Evolutionary conservation across 2,329 filamentous ascomycete genomes (phyloP), one percentile per base, ranked within the genome.

Genomic region (Trichophaea hybrida): DNA sequence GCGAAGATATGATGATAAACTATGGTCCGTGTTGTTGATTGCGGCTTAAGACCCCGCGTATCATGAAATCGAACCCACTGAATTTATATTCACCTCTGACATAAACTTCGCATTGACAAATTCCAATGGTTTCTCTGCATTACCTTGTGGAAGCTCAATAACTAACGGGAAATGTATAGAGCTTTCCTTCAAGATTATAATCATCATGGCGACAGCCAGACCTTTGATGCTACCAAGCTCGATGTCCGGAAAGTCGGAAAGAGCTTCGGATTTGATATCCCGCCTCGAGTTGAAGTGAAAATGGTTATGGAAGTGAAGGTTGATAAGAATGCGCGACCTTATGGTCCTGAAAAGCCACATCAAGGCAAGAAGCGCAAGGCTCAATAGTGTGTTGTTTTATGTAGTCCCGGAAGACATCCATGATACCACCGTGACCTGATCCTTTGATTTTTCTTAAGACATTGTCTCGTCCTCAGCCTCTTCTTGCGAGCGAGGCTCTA

Each of bases 21-120:
- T 63, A 58, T 64, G 61, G 63, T 64, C 63, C 63, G 63, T 64
- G 63, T 63, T 63, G 56, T 63, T 64, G 63, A 64, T 53, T 53
- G 61, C 59, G 63, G 63, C 62, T 59, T 65, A 62, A 65, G 63
- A 65, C 63, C 61, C 61, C 46, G 59, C 59, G 40, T 55, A 32
- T 53, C 50, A 58, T 57, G 61, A 65, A 61, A 61, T 60, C 57
- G 60, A 64, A 59, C 34, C 58, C 61, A 63, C 51, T n/a, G 58
- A 54, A 52, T 51, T 59, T 54, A 55, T 24, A 49, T 54, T 51
- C 57, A 52, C 53, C 61, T 60, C 63, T 64, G 57, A 64, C 49
- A 15, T 40, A 13, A 33, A 50, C 17, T 15, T 24, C 24, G 10
- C 46, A 12, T 17, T 44, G 40, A 44, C 12, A 44, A 24, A 2